These are phyloP conservation scores for Leccinellum albellum DNA, from an alignment of 768 basidiomycete genomes.

Conservation along the genomic window DNA sequence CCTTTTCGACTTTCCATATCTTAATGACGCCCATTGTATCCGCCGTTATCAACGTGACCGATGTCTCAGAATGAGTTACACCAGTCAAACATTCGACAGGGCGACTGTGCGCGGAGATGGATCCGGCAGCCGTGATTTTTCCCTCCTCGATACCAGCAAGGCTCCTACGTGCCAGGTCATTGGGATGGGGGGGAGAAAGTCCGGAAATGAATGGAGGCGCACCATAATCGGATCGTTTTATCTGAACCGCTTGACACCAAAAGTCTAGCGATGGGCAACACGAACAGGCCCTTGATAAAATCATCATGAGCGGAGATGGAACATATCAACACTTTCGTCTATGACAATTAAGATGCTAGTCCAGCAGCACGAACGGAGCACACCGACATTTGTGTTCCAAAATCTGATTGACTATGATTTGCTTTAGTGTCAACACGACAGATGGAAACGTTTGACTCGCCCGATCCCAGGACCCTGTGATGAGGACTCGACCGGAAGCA, in stretches of 20 bases:
- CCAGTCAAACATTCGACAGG: constrained; percentile 80
- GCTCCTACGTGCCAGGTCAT: constrained; percentile 49
- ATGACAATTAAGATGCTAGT: constrained; percentile 7
- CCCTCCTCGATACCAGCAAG: constrained; percentile 43
- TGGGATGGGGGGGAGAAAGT: neutral
- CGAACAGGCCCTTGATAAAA: constrained; percentile 83
- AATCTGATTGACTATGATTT: constrained; percentile 70
- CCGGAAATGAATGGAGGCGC: constrained; percentile 18
- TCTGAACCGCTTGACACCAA: constrained; percentile 89
- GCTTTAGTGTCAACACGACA: constrained; percentile 8
- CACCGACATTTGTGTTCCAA: constrained; percentile 72
- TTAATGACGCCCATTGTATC: constrained; percentile 93
- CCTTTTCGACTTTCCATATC: constrained; percentile 63
- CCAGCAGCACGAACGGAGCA: neutral
- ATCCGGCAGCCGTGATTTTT: constrained; percentile 51
- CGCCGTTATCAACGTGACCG: constrained; percentile 66
- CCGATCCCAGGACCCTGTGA: constrained; percentile 95
- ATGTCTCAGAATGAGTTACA: constrained; percentile 41
- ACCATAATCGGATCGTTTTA: constrained; percentile 87
- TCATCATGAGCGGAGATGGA: constrained; percentile 80
- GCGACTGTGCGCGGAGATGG: constrained; percentile 80
- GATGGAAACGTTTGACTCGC: constrained; percentile 32
- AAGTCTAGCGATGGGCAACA: constrained; percentile 61
- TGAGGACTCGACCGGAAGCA: constrained; percentile 49
- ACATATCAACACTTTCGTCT: constrained; percentile 71